Conservation (phyloP, 106 monocot genomes). For the Posidonia australis region DNA sequence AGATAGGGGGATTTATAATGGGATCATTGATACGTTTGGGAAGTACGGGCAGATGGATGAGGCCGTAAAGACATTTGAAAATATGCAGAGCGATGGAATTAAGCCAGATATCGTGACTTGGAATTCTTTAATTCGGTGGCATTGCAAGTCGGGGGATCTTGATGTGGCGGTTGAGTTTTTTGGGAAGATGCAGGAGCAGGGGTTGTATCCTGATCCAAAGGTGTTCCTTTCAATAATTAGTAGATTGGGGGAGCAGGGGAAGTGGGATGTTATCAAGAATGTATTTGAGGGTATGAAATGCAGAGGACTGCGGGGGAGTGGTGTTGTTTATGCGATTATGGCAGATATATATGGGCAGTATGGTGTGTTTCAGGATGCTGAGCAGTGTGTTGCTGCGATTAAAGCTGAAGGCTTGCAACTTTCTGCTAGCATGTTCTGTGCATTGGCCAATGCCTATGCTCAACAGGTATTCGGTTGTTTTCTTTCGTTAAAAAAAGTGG, state of each 20-base stretch:
- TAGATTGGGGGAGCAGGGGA: conserved; percentile 56
- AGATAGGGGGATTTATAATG: conserved; percentile 41
- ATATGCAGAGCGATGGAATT: conserved; percentile 41
- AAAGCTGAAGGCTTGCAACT: conserved; percentile 51
- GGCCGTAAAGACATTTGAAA: conserved; percentile 38
- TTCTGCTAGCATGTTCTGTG: conserved; percentile 54
- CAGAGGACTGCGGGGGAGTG: conserved; percentile 40
- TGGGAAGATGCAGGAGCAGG: conserved; percentile 52
- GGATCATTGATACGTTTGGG: conserved; percentile 53
- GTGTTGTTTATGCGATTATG: conserved; percentile 49
- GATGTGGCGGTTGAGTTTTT: conserved; percentile 38
- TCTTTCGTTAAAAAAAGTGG: background rate
- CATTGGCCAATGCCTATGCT: conserved; percentile 80
- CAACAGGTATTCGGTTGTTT: conserved; percentile 41
- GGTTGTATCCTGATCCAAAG: conserved; percentile 70
- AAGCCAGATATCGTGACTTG: conserved; percentile 55
- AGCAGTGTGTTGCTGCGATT: conserved; percentile 51
- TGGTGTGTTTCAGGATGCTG: conserved; percentile 45
- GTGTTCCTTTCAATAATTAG: conserved; percentile 49
- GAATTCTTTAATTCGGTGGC: conserved; percentile 57
- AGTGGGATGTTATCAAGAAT: conserved; percentile 49
- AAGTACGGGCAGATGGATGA: conserved; percentile 45
- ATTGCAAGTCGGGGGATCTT: conserved; percentile 52
- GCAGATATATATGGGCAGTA: conserved; percentile 89
- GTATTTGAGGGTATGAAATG: conserved; percentile 50